Percentiles rank a stretch among this genome's conserved stretches.
Evolutionary conservation across 2,329 filamentous ascomycete species (phyloP).

Genomic region (Alternaria alternata): DNA sequence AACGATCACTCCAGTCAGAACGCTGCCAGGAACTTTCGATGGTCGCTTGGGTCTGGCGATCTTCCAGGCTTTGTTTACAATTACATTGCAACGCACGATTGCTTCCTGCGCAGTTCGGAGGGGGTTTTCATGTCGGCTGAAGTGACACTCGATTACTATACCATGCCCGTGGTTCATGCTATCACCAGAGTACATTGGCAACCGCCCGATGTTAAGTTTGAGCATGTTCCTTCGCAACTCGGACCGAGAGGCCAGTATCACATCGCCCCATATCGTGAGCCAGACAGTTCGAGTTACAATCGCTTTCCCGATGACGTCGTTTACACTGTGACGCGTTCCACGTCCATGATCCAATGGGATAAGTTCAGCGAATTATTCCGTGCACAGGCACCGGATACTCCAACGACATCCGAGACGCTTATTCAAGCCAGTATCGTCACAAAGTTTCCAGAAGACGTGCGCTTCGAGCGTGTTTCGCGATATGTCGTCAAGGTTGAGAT

Average conservation of each 20-base stretch:
- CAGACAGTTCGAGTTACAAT: background rate
- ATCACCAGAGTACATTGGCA: conserved; percentile 33
- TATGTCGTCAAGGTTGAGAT: conserved; percentile 35
- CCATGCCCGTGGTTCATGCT: conserved; percentile 19
- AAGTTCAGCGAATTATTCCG: conserved; percentile 27
- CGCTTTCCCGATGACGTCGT: conserved; percentile 13
- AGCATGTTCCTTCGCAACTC: conserved; percentile 19
- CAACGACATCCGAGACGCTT: conserved; percentile 17
- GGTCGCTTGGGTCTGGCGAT: conserved; percentile 37
- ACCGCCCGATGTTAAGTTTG: conserved; percentile 29
- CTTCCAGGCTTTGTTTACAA: conserved; percentile 40
- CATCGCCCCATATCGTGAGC: conserved; percentile 25
- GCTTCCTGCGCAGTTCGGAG: conserved; percentile 31
- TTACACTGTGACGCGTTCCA: conserved; percentile 20
- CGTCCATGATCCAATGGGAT: conserved; percentile 31
- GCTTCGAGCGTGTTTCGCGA: conserved; percentile 42
- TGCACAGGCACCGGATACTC: conserved; percentile 21
- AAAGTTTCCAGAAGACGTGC: conserved; percentile 36
- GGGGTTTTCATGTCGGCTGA: conserved; percentile 26
- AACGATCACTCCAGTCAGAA: conserved; percentile 10
- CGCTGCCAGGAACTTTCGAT: conserved; percentile 16
- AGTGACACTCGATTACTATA: conserved; percentile 15
- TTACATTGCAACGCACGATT: conserved; percentile 45
- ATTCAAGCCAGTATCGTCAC: conserved; percentile 26
- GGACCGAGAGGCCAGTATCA: conserved; percentile 27